Evolutionary conservation across 1,284 basidiomycete species (phyloP), one percentile per base, ranked within the genome.

Genomic region (Boletus semigastroideus): DNA sequence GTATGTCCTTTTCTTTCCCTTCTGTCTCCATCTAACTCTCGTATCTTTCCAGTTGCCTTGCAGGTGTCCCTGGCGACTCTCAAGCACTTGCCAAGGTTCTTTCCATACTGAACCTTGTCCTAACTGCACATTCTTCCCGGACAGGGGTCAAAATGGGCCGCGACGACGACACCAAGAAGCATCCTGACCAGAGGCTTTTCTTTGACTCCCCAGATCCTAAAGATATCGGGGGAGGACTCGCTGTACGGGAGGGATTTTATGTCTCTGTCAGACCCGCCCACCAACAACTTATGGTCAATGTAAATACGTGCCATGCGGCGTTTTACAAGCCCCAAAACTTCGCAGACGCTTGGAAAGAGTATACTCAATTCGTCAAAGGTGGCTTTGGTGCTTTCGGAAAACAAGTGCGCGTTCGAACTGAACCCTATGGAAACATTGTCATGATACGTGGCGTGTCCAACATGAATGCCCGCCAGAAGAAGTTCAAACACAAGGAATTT

Each of bases 241-340:
- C 86, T 59, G 87, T 84, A 0, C 86, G 80, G 73, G 76, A 80
- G 60, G 88, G 88, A 0, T 90, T 87, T 65, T 90, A 85, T 63
- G 81, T 85, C 4, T 90, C 87, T 6, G 86, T 88, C 39, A 80
- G 88, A 9, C 85, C 87, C 2, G 71, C 83, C 2, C 83, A 85
- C 64, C 80, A 81, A 41, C 83, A 87, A 56, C 72, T 91, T 30
- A 86, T 89, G 85, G 84, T 90, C 30, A 90, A 91, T 59, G 82
- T 91, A 49, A 89, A 90, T 54, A 84, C 84, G 3, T 87, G 84
- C 62, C 87, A 86, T 16, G 87, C 87, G 0, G 87, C 87, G 2
- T 91, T 91, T 63, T 89, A 90, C 62, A 76, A 66, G 4, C 74
- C 80, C 1, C 80, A 81, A 13, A 87, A 84, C 57, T 72, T 90